Evolutionary conservation across 768 basidiomycete genomes (phyloP).

Genomic region (Hericium coralloides): DNA sequence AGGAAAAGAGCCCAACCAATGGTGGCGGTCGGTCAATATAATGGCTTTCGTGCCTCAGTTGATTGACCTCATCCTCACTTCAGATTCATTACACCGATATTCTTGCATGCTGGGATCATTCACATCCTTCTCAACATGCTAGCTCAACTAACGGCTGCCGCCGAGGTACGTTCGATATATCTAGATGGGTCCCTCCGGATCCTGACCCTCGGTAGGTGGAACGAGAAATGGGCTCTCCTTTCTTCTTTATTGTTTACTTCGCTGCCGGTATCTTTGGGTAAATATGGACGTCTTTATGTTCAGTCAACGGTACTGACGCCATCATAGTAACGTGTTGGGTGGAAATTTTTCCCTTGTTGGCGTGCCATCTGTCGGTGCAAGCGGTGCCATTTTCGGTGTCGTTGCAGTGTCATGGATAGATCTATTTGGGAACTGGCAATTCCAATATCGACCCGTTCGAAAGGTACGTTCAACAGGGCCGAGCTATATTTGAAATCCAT

Average conservation of each 20-base stretch:
- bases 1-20: constrained; percentile 39
- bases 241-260: constrained; percentile 81
- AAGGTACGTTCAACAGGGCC: constrained; percentile 39
- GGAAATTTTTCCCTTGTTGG: constrained; percentile 91
- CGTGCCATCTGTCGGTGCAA: constrained; percentile 83
- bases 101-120: constrained; percentile 93
- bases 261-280: constrained; percentile 91
- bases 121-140: constrained; percentile 88
- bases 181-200: not conserved
- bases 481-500: not conserved
- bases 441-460: constrained; percentile 72
- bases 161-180: constrained; percentile 40
- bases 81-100: constrained; percentile 52
- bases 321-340: constrained; percentile 68
- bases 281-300: constrained; percentile 6
- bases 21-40: constrained; percentile 34
- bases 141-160: constrained; percentile 73
- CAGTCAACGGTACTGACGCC: no score
- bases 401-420: constrained; percentile 82
- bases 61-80: no score
- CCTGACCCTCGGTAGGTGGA: constrained; percentile 48
- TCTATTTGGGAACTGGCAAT: constrained; percentile 86
- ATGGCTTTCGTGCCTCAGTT: constrained; percentile 2
- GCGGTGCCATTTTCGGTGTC: constrained; percentile 88
- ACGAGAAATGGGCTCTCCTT: constrained; percentile 81